Evolutionary conservation across 306 rosid genomes (phyloP).

Genomic region (Herpetospermum pedunculosum): DNA sequence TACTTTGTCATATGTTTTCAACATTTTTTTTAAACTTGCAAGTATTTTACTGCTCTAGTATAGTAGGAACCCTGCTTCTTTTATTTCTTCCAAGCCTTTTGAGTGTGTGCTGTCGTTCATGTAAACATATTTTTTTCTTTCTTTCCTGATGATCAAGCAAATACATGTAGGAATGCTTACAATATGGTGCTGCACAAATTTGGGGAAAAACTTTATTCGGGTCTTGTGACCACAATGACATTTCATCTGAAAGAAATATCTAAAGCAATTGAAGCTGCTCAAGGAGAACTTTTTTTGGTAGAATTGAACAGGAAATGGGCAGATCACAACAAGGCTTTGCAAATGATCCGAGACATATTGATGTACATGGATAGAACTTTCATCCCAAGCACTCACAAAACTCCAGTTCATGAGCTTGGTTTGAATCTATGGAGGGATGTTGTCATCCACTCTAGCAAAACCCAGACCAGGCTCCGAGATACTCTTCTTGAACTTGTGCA

Average conservation of each 20-base stretch:
- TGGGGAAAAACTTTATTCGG: slow-evolving; percentile 82
- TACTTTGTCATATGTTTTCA: not conserved
- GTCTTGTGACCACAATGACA: slow-evolving; percentile 64
- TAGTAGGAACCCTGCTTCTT: not conserved
- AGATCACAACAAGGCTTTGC: slow-evolving; percentile 63
- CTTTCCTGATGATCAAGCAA: not conserved
- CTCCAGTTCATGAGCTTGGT: slow-evolving; percentile 74
- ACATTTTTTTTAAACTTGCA: not conserved
- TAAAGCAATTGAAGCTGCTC: slow-evolving; percentile 50
- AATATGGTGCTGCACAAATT: slow-evolving; percentile 97
- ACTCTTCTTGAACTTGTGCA: slow-evolving; percentile 57
- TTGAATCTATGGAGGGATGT: slow-evolving; percentile 75
- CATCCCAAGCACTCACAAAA: slow-evolving; percentile 40
- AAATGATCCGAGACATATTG: slow-evolving; percentile 69
- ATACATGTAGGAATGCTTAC: slow-evolving; percentile 72
- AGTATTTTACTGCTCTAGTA: not conserved
- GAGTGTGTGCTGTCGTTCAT: not conserved
- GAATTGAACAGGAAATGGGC: slow-evolving; percentile 78
- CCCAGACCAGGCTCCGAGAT: slow-evolving; percentile 43
- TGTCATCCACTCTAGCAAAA: slow-evolving; percentile 48
- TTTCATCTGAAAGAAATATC: slow-evolving; percentile 61
- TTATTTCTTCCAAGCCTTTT: not conserved
- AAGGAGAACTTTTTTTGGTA: slow-evolving; percentile 64
- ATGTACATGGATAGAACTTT: slow-evolving; percentile 98
- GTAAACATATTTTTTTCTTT: not conserved